Evolutionary conservation across 2,329 filamentous ascomycete species (phyloP), one percentile per base, ranked within the genome.

Genomic region (Emergomyces pasteurianus): DNA sequence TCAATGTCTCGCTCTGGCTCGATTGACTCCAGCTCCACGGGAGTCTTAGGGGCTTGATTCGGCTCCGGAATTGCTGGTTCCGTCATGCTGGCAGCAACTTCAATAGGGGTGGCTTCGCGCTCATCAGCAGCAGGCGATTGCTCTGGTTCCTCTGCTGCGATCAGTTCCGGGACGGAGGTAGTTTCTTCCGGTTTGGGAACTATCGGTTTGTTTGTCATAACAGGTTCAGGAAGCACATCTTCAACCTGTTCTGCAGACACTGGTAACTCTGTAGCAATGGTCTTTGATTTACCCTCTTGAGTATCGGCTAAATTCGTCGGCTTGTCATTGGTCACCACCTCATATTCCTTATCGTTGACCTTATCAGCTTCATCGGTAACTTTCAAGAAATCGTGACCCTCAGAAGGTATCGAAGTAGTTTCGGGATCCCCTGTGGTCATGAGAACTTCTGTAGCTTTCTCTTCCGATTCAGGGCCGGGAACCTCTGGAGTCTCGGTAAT

Each of bases 161-260:
- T 55, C 23, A 31, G 40, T 40, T 58, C 50, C 16, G 58, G 54
- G n/a, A 61, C 60, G 42, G 58, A 26, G 23, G 23, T 49, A 12
- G 40, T 10, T 42, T 60, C 57, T 28, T 61, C 60, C 21, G 10
- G 34, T 23, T 38, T 26, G 10, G 31, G 38, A 34, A 12, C 16
- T 7, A 10, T 14, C 8, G 49, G 49, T 26, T 26, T 34, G 12
- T 40, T 5, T 38, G 34, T 12, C 12, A 60, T 21, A 18, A 42
- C 31, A 8, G 60, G 36, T 12, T 42, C 57, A 43, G 58, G n/a
- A 61, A 40, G 47, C 63, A 40, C 53, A 43, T 52, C 47, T 34
- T 61, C n/a, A 16, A 61, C 53, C 38, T 60, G 59, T 6, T 47
- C 23, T 9, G 8, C 16, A 21, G 9, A 5, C 18, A 34, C 40